phyloP scores from a whole-genome alignment of 1,139 yeast species.

The Saccharomyces uvarum region DNA sequence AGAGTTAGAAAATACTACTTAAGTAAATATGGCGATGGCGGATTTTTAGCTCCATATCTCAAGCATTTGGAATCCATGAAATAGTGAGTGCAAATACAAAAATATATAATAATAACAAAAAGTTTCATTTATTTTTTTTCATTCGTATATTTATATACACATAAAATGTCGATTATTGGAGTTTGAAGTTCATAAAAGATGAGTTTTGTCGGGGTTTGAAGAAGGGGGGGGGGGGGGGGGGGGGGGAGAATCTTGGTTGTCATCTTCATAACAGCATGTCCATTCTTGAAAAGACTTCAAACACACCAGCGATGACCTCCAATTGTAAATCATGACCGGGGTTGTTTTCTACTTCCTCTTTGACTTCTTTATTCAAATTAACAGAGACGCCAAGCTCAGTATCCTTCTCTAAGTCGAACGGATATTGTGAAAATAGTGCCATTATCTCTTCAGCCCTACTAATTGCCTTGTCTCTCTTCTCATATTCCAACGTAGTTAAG shows the following conservation, averaged over 20 bases:
- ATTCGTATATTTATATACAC: background rate
- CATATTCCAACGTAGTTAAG: conserved; percentile 68
- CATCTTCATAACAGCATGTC: conserved; percentile 35
- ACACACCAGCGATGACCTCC: conserved; percentile 87
- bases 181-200: background rate
- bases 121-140: background rate
- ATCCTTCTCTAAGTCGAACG: conserved; percentile 53
- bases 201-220: background rate
- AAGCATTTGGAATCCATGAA: background rate
- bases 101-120: background rate
- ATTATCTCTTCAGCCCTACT: conserved; percentile 87
- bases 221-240: no score
- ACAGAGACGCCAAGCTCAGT: conserved; percentile 67
- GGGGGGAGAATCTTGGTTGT: background rate
- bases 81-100: background rate
- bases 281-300: conserved; percentile 43
- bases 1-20: conserved; percentile 18
- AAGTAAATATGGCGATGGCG: conserved; percentile 13
- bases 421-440: conserved; percentile 75
- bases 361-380: conserved; percentile 63
- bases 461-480: conserved; percentile 87
- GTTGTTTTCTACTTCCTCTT: conserved; percentile 51
- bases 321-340: conserved; percentile 62
- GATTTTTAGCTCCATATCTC: conserved; percentile 11
- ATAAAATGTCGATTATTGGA: background rate